Conservation (phyloP, 2,329 filamentous ascomycete species). For the Cordyceps pruinosa region DNA sequence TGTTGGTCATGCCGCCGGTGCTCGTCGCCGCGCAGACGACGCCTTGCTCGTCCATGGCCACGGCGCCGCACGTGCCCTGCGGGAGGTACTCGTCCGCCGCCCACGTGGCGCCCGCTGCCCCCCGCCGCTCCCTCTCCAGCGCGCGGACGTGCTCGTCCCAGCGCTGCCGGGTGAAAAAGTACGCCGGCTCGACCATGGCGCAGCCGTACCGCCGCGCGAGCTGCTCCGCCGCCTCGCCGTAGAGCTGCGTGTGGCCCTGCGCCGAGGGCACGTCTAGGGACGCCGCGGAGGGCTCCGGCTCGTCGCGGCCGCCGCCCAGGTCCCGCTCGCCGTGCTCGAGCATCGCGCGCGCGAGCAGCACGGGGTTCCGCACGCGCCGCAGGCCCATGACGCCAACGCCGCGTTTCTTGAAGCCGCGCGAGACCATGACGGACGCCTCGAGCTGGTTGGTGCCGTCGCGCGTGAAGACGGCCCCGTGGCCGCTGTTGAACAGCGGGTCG, state of each 20-base stretch:
- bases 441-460: slow-evolving; percentile 76
- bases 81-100: slow-evolving; percentile 61
- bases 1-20: slow-evolving; percentile 80
- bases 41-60: slow-evolving; percentile 71
- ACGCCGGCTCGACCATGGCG: slow-evolving; percentile 59
- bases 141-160: slow-evolving; percentile 73
- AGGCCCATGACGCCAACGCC: slow-evolving; percentile 72
- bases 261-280: slow-evolving; percentile 45
- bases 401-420: slow-evolving; percentile 63
- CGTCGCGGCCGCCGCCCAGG: slow-evolving; percentile 36
- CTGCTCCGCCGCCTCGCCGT: slow-evolving; percentile 60
- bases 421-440: slow-evolving; percentile 83
- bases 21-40: slow-evolving; percentile 62
- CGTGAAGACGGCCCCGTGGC: slow-evolving; percentile 80
- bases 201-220: slow-evolving; percentile 63
- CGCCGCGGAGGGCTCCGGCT: slow-evolving; percentile 16
- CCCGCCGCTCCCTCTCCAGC: slow-evolving; percentile 27
- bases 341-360: slow-evolving; percentile 64
- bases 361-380: slow-evolving; percentile 69
- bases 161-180: slow-evolving; percentile 71
- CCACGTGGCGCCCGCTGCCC: slow-evolving; percentile 36
- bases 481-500: slow-evolving; percentile 77
- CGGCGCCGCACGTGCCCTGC: slow-evolving; percentile 78
- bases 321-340: slow-evolving; percentile 60
- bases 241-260: slow-evolving; percentile 63